Percentiles rank a stretch among this genome's conserved stretches.
Conservation (phyloP, 371 early-diverging fungal genomes). For the Actinomucor elegans region DNA sequence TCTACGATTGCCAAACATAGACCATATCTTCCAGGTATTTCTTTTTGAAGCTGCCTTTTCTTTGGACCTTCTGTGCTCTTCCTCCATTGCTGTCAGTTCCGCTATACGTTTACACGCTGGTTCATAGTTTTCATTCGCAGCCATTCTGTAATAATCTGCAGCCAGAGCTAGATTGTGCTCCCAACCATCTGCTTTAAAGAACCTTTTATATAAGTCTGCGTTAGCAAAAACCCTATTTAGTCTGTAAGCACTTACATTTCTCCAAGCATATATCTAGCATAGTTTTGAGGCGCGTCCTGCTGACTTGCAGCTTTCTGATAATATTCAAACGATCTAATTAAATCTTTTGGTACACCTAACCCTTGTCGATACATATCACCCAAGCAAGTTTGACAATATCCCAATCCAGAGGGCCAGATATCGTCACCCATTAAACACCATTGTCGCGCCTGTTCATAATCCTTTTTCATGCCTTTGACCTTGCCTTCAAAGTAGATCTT, state of each 20-base stretch:
- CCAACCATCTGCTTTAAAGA: conserved; percentile 46
- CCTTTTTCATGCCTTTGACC: conserved; percentile 26
- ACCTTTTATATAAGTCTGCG: conserved; percentile 38
- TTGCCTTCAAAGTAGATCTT: conserved; percentile 40
- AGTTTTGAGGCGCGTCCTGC: conserved; percentile 47
- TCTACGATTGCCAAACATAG: conserved; percentile 16
- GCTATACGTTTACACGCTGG: conserved; percentile 28
- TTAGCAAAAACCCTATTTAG: no score
- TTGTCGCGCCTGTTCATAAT: conserved; percentile 39
- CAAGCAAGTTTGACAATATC: conserved; percentile 47
- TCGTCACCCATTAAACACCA: conserved; percentile 50
- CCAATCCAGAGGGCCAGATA: conserved; percentile 53
- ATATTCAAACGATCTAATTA: conserved; percentile 41
- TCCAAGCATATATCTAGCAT: conserved; percentile 49
- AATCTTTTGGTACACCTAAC: conserved; percentile 42
- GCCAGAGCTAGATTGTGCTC: conserved; percentile 38
- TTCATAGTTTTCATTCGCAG: conserved; percentile 42
- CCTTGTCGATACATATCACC: conserved; percentile 50
- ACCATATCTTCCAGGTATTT: conserved; percentile 26
- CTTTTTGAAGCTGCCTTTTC: conserved; percentile 15
- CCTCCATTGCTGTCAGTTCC: conserved; percentile 15
- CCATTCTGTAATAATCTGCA: conserved; percentile 43
- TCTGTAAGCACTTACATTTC: conserved; percentile 43
- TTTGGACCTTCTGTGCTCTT: conserved; percentile 3
- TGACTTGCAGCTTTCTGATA: conserved; percentile 54